Evolutionary conservation across 2,329 filamentous ascomycete species (phyloP).

Genomic region (Xylaria hypoxylon): DNA sequence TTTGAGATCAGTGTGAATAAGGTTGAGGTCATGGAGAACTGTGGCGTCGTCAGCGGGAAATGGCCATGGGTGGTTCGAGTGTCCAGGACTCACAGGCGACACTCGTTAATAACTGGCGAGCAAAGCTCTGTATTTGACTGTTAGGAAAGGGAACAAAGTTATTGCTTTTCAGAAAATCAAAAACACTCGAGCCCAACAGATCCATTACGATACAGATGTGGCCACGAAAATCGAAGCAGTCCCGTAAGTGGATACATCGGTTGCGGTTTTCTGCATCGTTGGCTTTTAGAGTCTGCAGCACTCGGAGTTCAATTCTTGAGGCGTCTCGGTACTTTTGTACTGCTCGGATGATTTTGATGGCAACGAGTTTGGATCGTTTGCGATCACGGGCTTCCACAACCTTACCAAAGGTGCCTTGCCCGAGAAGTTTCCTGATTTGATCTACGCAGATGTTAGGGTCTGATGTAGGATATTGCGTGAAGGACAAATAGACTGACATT

Average conservation of each 20-base stretch:
- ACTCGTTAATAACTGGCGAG: constrained; percentile 94
- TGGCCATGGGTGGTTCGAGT: not conserved
- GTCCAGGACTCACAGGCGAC: constrained; percentile 82
- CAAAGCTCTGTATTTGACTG: constrained; percentile 98
- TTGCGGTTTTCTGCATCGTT: constrained; percentile 95
- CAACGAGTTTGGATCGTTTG: constrained; percentile 80
- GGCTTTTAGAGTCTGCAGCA: constrained; percentile 88
- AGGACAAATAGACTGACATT: constrained; percentile 73
- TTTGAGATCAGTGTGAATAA: constrained; percentile 90
- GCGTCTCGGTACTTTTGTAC: constrained; percentile 99
- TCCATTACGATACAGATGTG: constrained; percentile 91
- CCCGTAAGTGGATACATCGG: constrained; percentile 93
- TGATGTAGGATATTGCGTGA: not conserved
- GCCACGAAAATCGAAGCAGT: constrained; percentile 96
- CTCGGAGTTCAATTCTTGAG: constrained; percentile 91
- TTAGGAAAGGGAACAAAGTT: constrained; percentile 96
- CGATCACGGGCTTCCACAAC: constrained; percentile 93
- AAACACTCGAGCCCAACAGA: constrained; percentile 91
- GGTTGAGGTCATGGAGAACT: constrained; percentile 96
- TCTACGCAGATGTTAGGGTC: constrained; percentile 64
- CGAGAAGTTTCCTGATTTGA: constrained; percentile 87
- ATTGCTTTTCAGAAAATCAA: constrained; percentile 97
- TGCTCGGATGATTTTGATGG: constrained; percentile 97
- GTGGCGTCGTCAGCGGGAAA: constrained; percentile 43
- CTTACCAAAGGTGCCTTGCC: constrained; percentile 98